Percentiles rank a stretch among this genome's conserved stretches.
Evolutionary conservation across 2,329 filamentous ascomycete genomes (phyloP).

Genomic region (Neurospora sp.): DNA sequence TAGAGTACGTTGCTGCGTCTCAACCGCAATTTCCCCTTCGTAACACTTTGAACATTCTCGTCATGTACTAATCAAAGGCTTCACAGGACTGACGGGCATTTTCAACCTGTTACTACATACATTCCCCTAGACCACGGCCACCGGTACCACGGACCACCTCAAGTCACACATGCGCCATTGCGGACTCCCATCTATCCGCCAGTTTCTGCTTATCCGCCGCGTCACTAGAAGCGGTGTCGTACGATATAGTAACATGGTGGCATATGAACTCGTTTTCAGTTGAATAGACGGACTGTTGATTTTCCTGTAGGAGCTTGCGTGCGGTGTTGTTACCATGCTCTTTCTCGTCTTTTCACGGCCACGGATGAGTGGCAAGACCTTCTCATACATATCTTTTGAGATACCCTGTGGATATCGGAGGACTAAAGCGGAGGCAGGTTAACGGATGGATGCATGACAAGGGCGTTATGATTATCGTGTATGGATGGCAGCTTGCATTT

Average conservation of each 20-base stretch:
- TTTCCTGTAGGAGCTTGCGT: not conserved
- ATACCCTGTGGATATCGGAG: not conserved
- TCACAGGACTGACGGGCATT: not conserved
- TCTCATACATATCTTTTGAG: not conserved
- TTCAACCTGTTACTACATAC: not conserved
- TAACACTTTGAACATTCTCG: not conserved
- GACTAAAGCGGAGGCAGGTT: not conserved
- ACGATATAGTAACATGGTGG: not conserved
- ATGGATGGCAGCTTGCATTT: not conserved
- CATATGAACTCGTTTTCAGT: not conserved
- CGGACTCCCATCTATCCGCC: not conserved
- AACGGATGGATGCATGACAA: not conserved
- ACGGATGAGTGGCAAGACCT: not conserved
- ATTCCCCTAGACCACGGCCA: not conserved
- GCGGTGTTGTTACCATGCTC: not conserved
- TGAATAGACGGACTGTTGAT: not conserved
- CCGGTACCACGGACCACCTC: not conserved
- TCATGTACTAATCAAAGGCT: not conserved
- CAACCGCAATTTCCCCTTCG: slow-evolving; percentile 7
- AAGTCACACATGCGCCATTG: not conserved
- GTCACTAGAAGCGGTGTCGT: not conserved
- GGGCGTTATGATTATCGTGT: not conserved
- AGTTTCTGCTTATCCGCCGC: not conserved
- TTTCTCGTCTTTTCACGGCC: not conserved
- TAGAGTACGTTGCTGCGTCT: slow-evolving; percentile 12